These are phyloP conservation scores for Corymbia maculata DNA, from an alignment of 345 rosid species.

Conservation along the genomic window DNA sequence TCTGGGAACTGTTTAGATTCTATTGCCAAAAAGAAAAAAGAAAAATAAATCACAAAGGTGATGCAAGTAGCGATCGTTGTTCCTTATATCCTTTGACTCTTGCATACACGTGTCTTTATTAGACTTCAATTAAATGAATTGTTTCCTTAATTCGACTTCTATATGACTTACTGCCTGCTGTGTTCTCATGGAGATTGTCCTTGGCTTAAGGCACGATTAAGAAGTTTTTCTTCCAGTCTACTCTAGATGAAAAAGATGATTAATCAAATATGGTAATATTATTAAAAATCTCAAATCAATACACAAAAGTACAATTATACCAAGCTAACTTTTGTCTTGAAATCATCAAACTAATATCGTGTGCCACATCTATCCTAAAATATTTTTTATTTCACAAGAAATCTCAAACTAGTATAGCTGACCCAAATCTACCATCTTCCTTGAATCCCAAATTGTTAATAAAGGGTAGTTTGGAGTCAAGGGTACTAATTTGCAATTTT, in stretches of 20 bases:
- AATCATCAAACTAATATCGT: background rate
- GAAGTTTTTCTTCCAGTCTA: background rate
- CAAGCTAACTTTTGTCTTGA: background rate
- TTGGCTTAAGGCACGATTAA: background rate
- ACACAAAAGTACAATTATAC: background rate
- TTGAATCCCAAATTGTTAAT: background rate
- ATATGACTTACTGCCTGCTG: background rate
- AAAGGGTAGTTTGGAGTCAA: background rate
- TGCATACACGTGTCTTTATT: background rate
- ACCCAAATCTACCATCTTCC: background rate
- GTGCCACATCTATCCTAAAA: background rate
- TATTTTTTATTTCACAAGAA: background rate
- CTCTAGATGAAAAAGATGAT: background rate
- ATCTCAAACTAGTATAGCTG: accelerated
- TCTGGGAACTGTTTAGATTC: background rate
- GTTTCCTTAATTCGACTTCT: background rate
- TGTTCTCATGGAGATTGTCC: background rate
- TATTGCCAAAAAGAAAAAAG: background rate
- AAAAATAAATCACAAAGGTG: background rate
- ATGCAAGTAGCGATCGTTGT: background rate
- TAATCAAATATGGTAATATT: background rate
- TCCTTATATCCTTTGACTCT: background rate
- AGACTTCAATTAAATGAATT: background rate
- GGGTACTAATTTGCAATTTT: background rate
- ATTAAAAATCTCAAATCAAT: background rate